Percentiles rank a stretch among this genome's conserved stretches.
These are phyloP conservation scores for Botrytis paeoniae DNA, from an alignment of 2,329 filamentous ascomycete species.

Conservation along the genomic window DNA sequence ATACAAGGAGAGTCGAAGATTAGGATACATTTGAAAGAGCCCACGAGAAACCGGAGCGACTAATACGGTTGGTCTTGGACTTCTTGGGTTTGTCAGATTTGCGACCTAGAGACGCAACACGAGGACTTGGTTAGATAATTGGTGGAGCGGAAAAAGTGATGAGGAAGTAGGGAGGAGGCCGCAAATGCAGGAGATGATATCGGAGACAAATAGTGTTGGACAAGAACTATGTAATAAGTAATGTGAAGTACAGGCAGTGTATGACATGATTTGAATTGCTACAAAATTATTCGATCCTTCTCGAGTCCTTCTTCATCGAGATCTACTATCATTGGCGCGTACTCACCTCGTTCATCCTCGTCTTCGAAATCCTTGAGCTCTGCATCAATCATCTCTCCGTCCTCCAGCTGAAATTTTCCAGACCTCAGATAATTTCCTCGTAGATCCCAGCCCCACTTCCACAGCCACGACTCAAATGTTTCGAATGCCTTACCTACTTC, in stretches of 20 bases:
- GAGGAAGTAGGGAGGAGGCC: not conserved
- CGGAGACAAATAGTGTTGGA: not conserved
- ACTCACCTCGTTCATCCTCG: conserved; percentile 46
- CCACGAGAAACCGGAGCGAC: conserved; percentile 16
- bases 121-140: conserved; percentile 4
- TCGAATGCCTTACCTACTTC: conserved; percentile 49
- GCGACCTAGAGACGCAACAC: conserved; percentile 18
- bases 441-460: conserved; percentile 55
- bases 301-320: conserved; percentile 37
- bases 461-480: conserved; percentile 48
- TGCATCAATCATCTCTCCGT: conserved; percentile 47
- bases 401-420: conserved; percentile 51
- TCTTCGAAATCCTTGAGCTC: conserved; percentile 51
- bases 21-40: conserved; percentile 6
- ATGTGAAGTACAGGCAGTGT: not conserved
- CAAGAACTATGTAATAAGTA: not conserved
- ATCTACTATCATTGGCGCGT: conserved; percentile 37
- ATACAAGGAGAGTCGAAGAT: not conserved
- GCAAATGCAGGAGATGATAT: not conserved
- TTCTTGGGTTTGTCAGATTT: conserved; percentile 10
- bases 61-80: conserved; percentile 6
- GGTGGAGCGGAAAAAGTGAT: not conserved
- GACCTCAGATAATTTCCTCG: conserved; percentile 48
- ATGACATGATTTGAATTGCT: conserved; percentile 18
- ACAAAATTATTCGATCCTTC: conserved; percentile 36